A percentile compares a stretch with the other conserved stretches of the same genome.
Evolutionary conservation across 2,329 filamentous ascomycete species (phyloP).

Genomic region (Neopestalotiopsis sp.): DNA sequence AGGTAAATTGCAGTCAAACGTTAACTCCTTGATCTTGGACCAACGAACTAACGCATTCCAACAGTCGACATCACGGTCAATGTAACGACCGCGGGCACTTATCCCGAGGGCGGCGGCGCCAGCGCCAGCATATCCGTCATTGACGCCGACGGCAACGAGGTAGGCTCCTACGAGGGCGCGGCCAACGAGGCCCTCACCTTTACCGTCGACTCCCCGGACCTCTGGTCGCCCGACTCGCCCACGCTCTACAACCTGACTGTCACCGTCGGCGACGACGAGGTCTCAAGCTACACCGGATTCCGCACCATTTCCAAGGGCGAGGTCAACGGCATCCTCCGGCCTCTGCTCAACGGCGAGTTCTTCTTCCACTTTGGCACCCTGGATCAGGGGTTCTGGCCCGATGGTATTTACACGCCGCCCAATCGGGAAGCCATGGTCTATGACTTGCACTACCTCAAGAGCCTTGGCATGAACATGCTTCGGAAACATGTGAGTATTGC

Average conservation of each 20-base stretch:
- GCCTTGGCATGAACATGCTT: conserved; percentile 72
- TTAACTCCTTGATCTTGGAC: not conserved
- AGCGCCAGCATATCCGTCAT: conserved; percentile 42
- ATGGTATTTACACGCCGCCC: conserved; percentile 70
- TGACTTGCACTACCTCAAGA: conserved; percentile 68
- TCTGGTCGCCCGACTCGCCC: conserved; percentile 71
- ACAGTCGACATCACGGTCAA: conserved; percentile 62
- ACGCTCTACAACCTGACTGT: conserved; percentile 68
- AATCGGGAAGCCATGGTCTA: conserved; percentile 71
- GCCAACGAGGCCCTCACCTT: conserved; percentile 61
- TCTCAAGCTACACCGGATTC: conserved; percentile 73
- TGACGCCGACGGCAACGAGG: conserved; percentile 41
- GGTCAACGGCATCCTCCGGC: conserved; percentile 64
- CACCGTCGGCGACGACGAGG: conserved; percentile 51
- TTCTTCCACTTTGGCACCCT: conserved; percentile 72
- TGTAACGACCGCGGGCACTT: conserved; percentile 48
- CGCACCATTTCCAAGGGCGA: conserved; percentile 63
- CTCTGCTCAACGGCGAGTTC: conserved; percentile 72
- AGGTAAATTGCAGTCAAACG: conserved; percentile 40
- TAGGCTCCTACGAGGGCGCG: conserved; percentile 49
- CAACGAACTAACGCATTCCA: conserved; percentile 13
- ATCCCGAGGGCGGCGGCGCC: not conserved
- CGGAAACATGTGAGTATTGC: conserved; percentile 66
- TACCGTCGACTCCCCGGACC: conserved; percentile 55
- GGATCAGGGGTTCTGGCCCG: conserved; percentile 66